A percentile compares a stretch with the other conserved stretches of the same genome.
These are phyloP conservation scores for Nematocida major DNA, from an alignment of 371 early-diverging fungal species.

Conservation along the genomic window DNA sequence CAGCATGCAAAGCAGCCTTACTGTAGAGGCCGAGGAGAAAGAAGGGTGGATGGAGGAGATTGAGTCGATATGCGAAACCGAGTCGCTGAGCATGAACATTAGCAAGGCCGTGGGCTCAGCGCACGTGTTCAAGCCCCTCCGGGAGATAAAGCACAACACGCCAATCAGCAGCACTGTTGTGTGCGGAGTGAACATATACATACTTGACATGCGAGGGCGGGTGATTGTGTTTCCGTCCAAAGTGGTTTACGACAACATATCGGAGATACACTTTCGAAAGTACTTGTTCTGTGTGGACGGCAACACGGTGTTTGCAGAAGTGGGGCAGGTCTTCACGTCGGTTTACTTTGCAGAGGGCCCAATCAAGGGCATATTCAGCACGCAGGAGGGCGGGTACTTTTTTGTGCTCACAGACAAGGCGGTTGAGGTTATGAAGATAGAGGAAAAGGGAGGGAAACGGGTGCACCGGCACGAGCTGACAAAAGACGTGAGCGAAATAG, in stretches of 20 bases:
- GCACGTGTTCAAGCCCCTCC: constrained; percentile 3
- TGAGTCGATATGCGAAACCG: not conserved
- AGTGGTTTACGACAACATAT: constrained; percentile 49
- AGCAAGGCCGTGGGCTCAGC: not conserved
- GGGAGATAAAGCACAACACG: constrained; percentile 48
- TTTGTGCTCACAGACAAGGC: constrained; percentile 21
- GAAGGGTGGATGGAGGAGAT: constrained; percentile 32
- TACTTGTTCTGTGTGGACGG: constrained; percentile 43
- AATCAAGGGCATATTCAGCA: constrained; percentile 23
- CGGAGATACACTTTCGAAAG: constrained; percentile 8
- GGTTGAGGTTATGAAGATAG: constrained; percentile 23
- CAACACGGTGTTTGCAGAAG: constrained; percentile 32
- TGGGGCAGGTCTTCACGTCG: constrained; percentile 30
- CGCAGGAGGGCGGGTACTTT: constrained; percentile 6
- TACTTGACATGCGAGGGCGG: constrained; percentile 54
- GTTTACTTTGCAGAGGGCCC: constrained; percentile 5
- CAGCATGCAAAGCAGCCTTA: not conserved
- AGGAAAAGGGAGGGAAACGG: constrained; percentile 2
- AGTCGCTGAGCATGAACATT: not conserved
- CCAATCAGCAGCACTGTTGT: constrained; percentile 47
- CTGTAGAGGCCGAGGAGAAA: not conserved
- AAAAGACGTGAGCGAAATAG: not conserved
- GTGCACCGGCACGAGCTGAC: not conserved
- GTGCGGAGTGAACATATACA: constrained; percentile 48
- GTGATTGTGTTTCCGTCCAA: constrained; percentile 54